Evolutionary conservation across 768 basidiomycete species (phyloP).

Genomic region (Symmetrospora coprosmae): DNA sequence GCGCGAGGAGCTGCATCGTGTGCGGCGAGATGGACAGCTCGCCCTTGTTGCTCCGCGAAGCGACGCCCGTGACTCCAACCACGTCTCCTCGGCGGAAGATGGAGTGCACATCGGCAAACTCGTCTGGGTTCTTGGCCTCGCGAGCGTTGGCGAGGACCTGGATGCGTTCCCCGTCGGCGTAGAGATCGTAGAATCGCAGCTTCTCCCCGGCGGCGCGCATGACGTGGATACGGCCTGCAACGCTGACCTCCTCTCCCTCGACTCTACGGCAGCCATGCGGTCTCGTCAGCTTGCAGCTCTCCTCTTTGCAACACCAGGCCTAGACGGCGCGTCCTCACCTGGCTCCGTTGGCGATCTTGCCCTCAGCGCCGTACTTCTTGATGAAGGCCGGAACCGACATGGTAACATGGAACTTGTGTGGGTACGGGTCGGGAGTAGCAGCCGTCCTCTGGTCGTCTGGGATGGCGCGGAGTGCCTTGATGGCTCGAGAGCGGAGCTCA

Average conservation of each 20-base stretch:
- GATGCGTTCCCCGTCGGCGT: constrained; percentile 78
- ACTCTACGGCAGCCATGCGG: constrained; percentile 44
- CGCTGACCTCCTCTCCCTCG: constrained; percentile 46
- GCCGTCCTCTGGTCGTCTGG: constrained; percentile 41
- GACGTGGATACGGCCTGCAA: constrained; percentile 84
- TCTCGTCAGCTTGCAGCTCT: background rate
- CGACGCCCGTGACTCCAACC: constrained; percentile 76
- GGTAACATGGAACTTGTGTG: constrained; percentile 93
- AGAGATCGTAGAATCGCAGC: constrained; percentile 85
- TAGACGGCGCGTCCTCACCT: too few relatives aligned
- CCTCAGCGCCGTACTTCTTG: constrained; percentile 52
- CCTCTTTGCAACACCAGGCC: constrained; percentile 42
- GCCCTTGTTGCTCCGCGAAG: constrained; percentile 85
- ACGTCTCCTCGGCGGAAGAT: constrained; percentile 90
- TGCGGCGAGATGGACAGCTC: constrained; percentile 79
- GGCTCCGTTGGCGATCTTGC: constrained; percentile 41
- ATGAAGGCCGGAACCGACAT: constrained; percentile 62
- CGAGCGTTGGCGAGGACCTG: constrained; percentile 80
- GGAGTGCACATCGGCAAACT: constrained; percentile 60
- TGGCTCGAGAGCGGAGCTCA: constrained; percentile 76
- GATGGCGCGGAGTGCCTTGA: constrained; percentile 67
- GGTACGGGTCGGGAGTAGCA: constrained; percentile 74
- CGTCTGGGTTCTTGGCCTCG: constrained; percentile 37
- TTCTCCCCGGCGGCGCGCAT: constrained; percentile 69
- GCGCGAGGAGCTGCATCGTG: constrained; percentile 72